Evolutionary conservation across 805 yeast genomes (phyloP), one percentile per base, ranked within the genome.

Genomic region (Pichia insulana): DNA sequence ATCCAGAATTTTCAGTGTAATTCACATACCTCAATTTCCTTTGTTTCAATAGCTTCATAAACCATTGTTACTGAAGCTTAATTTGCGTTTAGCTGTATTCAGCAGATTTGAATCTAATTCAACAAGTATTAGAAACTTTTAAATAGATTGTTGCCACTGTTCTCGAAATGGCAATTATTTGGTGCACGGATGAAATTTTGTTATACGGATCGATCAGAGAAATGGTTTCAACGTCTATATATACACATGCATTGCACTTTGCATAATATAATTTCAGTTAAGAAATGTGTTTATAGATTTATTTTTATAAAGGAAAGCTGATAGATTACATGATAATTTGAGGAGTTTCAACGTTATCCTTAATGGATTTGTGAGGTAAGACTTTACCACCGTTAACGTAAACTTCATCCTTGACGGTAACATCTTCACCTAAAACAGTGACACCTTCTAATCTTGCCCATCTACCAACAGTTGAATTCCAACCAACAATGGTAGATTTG

Each of bases 371-470:
- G 80, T 92, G 98, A 55, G 99, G 99, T 64, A 92, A 80, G 54
- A 92, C 97, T 68, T 92, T 88, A 71, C 97, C 99, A 69, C 99
- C 99, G 70, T 92, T 92, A 59, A 92, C 95, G 77, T 92, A 92
- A 65, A 92, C 78, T 76, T 90, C 99, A 65, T 92, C 97, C 74
- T 90, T 87, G 65, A 92, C 87, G 66, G 89, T 94, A 53, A 92
- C 99, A 56, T 92, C 99, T 68, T 92, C 99, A 73, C 98, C 99
- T 61, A 92, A 78, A 47, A 92, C 98, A 50, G 97, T 85, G 59
- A 80, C 85, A 73, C 96, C 96, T 71, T 92, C 97, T 52, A 92
- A 78, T 76, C 98, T 87, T 52, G 97, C 95, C 98, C 98, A 92
- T 70, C 79, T 81, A 68, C 98, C 98, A 59, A 92, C 90, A 58